Percentiles rank a stretch among this genome's conserved stretches.
Conservation (phyloP, 805 yeast genomes). For the Grigorovia yakushimaensis region DNA sequence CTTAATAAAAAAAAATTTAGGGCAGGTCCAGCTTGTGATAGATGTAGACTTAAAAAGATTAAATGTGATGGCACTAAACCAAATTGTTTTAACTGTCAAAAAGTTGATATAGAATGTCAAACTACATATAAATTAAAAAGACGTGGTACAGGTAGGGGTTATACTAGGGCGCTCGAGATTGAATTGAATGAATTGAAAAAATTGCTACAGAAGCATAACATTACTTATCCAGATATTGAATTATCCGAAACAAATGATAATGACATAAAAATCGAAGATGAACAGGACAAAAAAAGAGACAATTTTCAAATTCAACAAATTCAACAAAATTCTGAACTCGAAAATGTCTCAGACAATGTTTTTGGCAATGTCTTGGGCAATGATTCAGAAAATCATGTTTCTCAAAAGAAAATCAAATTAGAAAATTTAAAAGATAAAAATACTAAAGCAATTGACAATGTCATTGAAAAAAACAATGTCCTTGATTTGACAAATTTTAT, state of each 20-base stretch:
- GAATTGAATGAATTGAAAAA: conserved; percentile 53
- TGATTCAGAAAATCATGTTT: background rate
- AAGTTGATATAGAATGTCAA: conserved; percentile 57
- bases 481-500: background rate
- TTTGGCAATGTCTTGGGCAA: background rate
- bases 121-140: conserved; percentile 67
- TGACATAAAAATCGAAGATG: background rate
- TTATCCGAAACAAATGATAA: background rate
- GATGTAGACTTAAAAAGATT: conserved; percentile 48
- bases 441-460: background rate
- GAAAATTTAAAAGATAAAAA: background rate
- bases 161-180: conserved; percentile 63
- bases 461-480: background rate
- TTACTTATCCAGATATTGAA: background rate
- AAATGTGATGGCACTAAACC: conserved; percentile 48
- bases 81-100: conserved; percentile 52
- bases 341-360: background rate
- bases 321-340: background rate
- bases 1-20: conserved; percentile 22
- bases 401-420: background rate
- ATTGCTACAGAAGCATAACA: conserved; percentile 5
- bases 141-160: conserved; percentile 73
- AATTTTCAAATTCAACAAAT: background rate
- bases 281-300: background rate
- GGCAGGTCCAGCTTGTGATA: conserved; percentile 72